Percentiles rank a stretch among this genome's conserved stretches.
Conservation (phyloP, 2,329 filamentous ascomycete species). For the Trichoderma endophyticum region DNA sequence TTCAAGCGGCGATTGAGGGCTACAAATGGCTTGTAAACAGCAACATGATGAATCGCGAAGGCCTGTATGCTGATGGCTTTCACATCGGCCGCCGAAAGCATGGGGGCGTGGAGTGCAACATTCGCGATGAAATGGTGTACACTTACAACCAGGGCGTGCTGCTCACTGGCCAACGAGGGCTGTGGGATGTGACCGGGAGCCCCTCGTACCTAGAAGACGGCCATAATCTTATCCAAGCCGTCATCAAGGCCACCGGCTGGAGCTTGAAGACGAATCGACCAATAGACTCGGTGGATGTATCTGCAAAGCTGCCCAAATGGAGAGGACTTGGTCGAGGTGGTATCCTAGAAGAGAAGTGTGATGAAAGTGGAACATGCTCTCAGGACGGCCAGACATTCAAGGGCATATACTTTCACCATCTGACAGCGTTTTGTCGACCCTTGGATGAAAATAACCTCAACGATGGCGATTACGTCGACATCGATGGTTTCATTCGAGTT, state of each 20-base stretch:
- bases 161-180: conserved; percentile 72
- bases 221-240: conserved; percentile 69
- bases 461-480: conserved; percentile 8
- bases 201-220: conserved; percentile 71
- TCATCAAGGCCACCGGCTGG: conserved; percentile 79
- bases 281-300: conserved; percentile 38
- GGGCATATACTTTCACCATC: conserved; percentile 89
- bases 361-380: conserved; percentile 68
- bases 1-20: conserved; percentile 70
- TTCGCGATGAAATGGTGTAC: conserved; percentile 83
- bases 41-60: conserved; percentile 74
- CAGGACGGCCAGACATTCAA: conserved; percentile 92
- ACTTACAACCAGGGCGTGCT: conserved; percentile 95
- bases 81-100: conserved; percentile 65
- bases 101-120: conserved; percentile 71
- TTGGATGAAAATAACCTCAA: conserved; percentile 37
- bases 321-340: conserved; percentile 73
- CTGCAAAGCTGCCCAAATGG: conserved; percentile 55
- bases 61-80: conserved; percentile 83
- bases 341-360: conserved; percentile 81
- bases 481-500: conserved; percentile 28
- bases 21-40: conserved; percentile 77
- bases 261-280: conserved; percentile 42
- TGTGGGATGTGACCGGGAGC: conserved; percentile 77
- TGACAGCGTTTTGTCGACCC: conserved; percentile 72